Conservation (phyloP, 1,284 basidiomycete species). For the Cutaneotrichosporon mucoides region DNA sequence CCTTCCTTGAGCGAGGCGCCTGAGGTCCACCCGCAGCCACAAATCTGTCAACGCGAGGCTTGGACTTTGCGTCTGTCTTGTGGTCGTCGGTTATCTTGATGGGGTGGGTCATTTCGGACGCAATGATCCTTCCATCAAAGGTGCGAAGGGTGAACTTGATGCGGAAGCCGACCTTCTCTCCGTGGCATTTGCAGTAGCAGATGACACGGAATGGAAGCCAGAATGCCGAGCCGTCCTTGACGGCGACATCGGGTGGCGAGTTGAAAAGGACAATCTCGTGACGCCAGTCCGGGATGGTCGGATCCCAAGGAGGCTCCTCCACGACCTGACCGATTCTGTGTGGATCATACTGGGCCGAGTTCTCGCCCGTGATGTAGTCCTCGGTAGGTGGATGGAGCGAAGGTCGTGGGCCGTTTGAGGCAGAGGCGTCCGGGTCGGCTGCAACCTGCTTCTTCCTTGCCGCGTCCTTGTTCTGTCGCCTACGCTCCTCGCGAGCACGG, state of each 20-base stretch:
- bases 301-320: slow-evolving; percentile 44
- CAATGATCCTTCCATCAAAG: slow-evolving; percentile 72
- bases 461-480: slow-evolving; percentile 39
- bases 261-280: slow-evolving; percentile 90
- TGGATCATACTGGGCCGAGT: slow-evolving; percentile 41
- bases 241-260: slow-evolving; percentile 85
- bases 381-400: slow-evolving; percentile 25
- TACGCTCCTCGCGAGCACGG: slow-evolving; percentile 70
- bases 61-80: slow-evolving; percentile 62
- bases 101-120: slow-evolving; percentile 76
- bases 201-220: slow-evolving; percentile 88
- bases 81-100: slow-evolving; percentile 99
- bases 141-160: slow-evolving; percentile 88
- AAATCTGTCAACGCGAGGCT: slow-evolving; percentile 24
- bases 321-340: slow-evolving; percentile 36
- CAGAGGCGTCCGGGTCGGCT: slow-evolving; percentile 28
- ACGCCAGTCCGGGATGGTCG: slow-evolving; percentile 39
- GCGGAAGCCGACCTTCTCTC: slow-evolving; percentile 92
- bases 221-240: slow-evolving; percentile 79
- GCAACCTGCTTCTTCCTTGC: slow-evolving; percentile 36
- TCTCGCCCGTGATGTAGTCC: slow-evolving; percentile 40
- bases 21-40: slow-evolving; percentile 11
- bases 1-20: slow-evolving; percentile 33
- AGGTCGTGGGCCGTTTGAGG: slow-evolving; percentile 12
- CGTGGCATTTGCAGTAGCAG: slow-evolving; percentile 98